phyloP scores from a whole-genome alignment of 108 stramenopile species.

The Skeletonema marinoi region DNA sequence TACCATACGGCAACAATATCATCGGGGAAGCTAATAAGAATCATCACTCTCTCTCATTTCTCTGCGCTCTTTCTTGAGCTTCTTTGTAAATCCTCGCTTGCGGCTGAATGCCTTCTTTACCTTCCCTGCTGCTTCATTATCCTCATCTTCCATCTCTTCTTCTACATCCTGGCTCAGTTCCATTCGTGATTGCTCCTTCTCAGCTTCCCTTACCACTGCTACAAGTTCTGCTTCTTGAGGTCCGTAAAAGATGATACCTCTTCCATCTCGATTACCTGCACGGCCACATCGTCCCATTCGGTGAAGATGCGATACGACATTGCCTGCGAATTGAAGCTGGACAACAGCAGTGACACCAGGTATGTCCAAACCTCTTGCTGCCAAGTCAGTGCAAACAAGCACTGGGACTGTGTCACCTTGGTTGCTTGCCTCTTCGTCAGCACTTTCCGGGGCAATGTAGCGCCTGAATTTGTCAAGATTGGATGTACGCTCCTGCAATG shows the following conservation, averaged over 20 bases:
- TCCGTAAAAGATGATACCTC: slow-evolving; percentile 92
- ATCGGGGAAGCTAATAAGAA: not conserved
- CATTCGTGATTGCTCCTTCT: slow-evolving; percentile 79
- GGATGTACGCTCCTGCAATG: slow-evolving; percentile 73
- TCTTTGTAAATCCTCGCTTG: slow-evolving; percentile 87
- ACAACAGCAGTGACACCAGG: slow-evolving; percentile 96
- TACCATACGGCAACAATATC: no score
- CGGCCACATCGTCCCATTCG: slow-evolving; percentile 98
- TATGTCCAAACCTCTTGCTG: slow-evolving; percentile 95
- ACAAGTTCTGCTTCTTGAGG: slow-evolving; percentile 71
- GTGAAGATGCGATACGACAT: slow-evolving; percentile 97
- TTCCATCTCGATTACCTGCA: slow-evolving; percentile 91
- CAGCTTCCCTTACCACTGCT: slow-evolving; percentile 77
- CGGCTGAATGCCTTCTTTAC: slow-evolving; percentile 85
- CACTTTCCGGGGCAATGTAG: slow-evolving; percentile 42
- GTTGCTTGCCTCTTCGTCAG: slow-evolving; percentile 19
- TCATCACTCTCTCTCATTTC: slow-evolving; percentile 15
- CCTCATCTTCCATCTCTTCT: slow-evolving; percentile 53
- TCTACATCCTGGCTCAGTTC: slow-evolving; percentile 67
- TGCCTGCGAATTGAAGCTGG: slow-evolving; percentile 95
- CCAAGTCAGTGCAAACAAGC: slow-evolving; percentile 96
- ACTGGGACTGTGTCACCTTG: slow-evolving; percentile 76
- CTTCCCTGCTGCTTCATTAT: slow-evolving; percentile 48
- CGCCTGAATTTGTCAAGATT: slow-evolving; percentile 84
- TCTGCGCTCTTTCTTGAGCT: slow-evolving; percentile 77